Base-by-base conservation (phyloP, 1,284 basidiomycete genomes). In the Puccinia novopanici region DNA sequence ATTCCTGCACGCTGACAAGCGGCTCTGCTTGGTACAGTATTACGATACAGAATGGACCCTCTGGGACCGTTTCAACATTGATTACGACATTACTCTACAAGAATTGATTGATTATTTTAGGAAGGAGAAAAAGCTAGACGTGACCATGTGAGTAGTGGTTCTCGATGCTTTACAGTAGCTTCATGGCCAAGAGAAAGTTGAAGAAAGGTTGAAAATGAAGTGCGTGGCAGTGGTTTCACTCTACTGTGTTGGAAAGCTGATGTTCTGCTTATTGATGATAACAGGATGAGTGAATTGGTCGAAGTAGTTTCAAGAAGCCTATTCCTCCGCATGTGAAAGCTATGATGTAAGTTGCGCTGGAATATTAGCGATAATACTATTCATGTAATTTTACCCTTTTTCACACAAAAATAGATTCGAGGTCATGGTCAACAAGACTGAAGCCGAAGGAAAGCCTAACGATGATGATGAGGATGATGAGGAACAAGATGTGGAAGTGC, bases 101-200 rank as follows among this genome's bases (percentile, higher is more conserved):
- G 92, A 97, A 75, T 91, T 99, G 85, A 86, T 98, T 71, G 87
- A 90, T 81, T 93, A 90, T 89, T 98, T 99, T 90, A 88, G 91
- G 87, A 89, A 89, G 70, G 89, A 93, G 83, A 93, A 98, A 86
- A 91, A 91, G 55, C 90, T 99, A 59, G 92, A 96, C 37, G 89
- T 99, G 81, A 91, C 91, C 82, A 99, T 99, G 96, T 92, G 82
- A 95, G 93, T 84, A 93, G 94, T 86, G 95, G 95, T 95, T 98
- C 48, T 96, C 94, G 84, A 97, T 99, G 95, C 88, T 99, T 52
- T 99, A 95, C 93, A 96, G 93, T 82, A 91, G 92, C 52, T 98
- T 95, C 86, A 90, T 93, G 79, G 91, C 91, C 73, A 92, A 92
- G 87, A 93, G 94, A 88, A 98, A 97, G 91, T 80, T 27, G 90